Conservation (phyloP, 2,329 filamentous ascomycete genomes). For the Colletotrichum brevisporum region DNA sequence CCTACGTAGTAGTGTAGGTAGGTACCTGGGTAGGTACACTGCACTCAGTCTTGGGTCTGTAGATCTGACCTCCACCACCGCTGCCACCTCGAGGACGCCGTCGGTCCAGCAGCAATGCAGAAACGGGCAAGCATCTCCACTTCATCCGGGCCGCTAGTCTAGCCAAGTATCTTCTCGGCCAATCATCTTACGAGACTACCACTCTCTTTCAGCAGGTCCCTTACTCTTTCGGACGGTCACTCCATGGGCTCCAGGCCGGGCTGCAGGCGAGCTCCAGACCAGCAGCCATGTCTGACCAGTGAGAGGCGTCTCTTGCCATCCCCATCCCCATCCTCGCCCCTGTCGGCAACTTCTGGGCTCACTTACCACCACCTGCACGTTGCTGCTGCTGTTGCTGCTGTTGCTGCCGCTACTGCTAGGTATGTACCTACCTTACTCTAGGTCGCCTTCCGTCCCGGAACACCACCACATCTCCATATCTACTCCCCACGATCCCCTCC, state of each 20-base stretch:
- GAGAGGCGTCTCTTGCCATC: slow-evolving; percentile 7
- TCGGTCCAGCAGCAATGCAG: background rate
- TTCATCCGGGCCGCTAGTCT: slow-evolving; percentile 13
- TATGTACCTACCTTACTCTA: no score
- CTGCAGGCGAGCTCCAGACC: slow-evolving; percentile 16
- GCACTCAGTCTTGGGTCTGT: slow-evolving; percentile 3
- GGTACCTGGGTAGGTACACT: no score
- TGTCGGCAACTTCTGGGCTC: slow-evolving; percentile 2
- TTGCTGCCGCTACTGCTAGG: no score
- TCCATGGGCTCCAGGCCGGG: background rate
- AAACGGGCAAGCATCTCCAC: slow-evolving; percentile 17
- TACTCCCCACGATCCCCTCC: slow-evolving; percentile 40
- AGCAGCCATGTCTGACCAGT: slow-evolving; percentile 31
- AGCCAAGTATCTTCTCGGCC: background rate
- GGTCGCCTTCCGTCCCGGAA: no score
- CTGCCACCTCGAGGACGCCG: background rate
- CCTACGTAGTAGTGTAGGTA: no score
- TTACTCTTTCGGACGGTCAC: slow-evolving; percentile 17
- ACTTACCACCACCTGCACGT: background rate
- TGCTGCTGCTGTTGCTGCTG: background rate
- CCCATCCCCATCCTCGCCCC: slow-evolving; percentile 7
- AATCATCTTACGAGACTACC: background rate
- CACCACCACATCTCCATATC: slow-evolving; percentile 33
- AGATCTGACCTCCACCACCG: slow-evolving; percentile 25
- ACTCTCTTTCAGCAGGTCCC: slow-evolving; percentile 21